Conservation (phyloP, 2,329 filamentous ascomycete species). For the Dothideomycetes sp. region DNA sequence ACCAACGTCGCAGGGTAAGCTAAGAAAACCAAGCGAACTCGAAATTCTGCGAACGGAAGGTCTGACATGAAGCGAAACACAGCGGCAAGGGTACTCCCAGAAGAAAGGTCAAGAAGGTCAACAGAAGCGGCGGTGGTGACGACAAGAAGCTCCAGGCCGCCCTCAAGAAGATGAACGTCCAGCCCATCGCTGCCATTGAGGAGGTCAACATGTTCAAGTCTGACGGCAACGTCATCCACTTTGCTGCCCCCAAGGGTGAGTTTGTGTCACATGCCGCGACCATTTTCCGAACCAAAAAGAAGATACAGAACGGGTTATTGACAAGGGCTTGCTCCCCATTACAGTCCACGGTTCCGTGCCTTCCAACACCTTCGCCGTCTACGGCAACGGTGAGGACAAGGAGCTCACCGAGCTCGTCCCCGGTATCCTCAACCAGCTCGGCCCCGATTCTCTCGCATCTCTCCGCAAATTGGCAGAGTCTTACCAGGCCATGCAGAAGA, state of each 20-base stretch:
- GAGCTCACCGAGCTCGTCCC: constrained; percentile 98
- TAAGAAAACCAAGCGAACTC: not conserved
- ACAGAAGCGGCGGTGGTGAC: constrained; percentile 84
- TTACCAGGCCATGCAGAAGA: constrained; percentile 99
- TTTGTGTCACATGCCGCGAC: constrained; percentile 17
- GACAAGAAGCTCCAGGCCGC: constrained; percentile 99
- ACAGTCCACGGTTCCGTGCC: constrained; percentile 93
- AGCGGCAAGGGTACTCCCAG: constrained; percentile 97
- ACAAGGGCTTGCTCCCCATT: constrained; percentile 13
- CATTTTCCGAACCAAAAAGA: not conserved
- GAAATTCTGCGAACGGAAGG: not conserved
- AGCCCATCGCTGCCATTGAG: constrained; percentile 98
- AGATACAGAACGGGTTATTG: constrained; percentile 4
- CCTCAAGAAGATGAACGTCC: constrained; percentile 99
- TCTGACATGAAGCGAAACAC: constrained; percentile 20
- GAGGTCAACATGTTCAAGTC: constrained; percentile 99
- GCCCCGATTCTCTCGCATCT: constrained; percentile 92
- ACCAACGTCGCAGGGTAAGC: constrained; percentile 26
- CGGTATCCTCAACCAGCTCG: constrained; percentile 98
- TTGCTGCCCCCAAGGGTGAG: constrained; percentile 92
- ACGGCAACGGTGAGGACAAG: constrained; percentile 98
- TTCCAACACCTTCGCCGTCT: constrained; percentile 99
- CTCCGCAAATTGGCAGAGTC: constrained; percentile 97
- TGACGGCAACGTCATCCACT: constrained; percentile 99
- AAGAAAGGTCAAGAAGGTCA: constrained; percentile 97